These are phyloP conservation scores for Abelmoschus esculentus DNA, from an alignment of 345 rosid genomes.

Conservation along the genomic window DNA sequence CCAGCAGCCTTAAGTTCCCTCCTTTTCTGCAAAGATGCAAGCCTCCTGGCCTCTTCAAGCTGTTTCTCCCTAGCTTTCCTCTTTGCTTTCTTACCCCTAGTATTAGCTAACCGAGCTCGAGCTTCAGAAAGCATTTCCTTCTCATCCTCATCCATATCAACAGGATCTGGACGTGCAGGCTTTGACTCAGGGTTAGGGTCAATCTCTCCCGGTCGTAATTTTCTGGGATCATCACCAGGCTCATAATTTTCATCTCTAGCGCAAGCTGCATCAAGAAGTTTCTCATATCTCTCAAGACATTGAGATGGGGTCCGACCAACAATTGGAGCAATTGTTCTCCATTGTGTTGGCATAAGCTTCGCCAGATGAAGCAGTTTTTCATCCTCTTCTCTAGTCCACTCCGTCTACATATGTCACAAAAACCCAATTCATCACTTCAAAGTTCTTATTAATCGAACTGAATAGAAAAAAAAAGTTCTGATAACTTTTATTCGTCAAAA, in stretches of 20 bases:
- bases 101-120: conserved; percentile 91
- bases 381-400: conserved; percentile 88
- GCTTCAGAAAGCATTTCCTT: conserved; percentile 99
- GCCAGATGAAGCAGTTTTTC: conserved; percentile 55
- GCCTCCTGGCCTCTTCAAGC: conserved; percentile 98
- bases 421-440: too few relatives aligned
- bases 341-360: conserved; percentile 93
- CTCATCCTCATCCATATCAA: conserved; percentile 99
- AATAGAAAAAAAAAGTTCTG: too few relatives aligned
- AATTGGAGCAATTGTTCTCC: conserved; percentile 96
- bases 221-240: conserved; percentile 88
- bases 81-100: conserved; percentile 94
- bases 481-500: not conserved
- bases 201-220: conserved; percentile 96
- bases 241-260: conserved; percentile 89
- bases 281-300: not conserved
- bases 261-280: not conserved
- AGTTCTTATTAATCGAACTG: too few relatives aligned
- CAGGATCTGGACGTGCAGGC: conserved; percentile 99
- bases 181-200: conserved; percentile 96
- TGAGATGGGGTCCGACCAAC: not conserved
- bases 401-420: conserved; percentile 48
- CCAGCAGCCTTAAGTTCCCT: conserved; percentile 98
- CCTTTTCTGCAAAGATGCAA: conserved; percentile 94
- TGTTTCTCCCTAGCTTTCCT: conserved; percentile 97